phyloP scores from a whole-genome alignment of 2,329 filamentous ascomycete genomes.

The Thelonectria blattea region DNA sequence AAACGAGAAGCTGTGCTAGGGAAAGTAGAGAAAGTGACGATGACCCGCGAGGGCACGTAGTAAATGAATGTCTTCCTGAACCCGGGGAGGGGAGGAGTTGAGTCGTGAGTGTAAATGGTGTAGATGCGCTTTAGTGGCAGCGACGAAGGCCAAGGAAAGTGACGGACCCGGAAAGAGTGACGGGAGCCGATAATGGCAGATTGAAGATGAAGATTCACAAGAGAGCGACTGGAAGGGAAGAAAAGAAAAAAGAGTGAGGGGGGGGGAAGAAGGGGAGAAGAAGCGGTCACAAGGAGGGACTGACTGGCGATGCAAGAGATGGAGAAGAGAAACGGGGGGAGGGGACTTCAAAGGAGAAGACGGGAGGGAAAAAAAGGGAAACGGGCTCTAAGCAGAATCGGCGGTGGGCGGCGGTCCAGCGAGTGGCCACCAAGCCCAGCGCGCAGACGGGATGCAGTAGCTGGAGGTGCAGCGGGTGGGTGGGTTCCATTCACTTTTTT shows the following conservation, averaged over 20 bases:
- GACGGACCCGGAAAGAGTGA: conserved; percentile 60
- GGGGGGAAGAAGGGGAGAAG: conserved; percentile 46
- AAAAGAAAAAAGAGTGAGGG: conserved; percentile 49
- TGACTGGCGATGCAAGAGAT: conserved; percentile 43
- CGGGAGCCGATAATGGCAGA: conserved; percentile 51
- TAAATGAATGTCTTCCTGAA: conserved; percentile 44
- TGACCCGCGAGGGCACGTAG: conserved; percentile 27
- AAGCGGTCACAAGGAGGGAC: conserved; percentile 48
- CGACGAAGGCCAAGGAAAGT: conserved; percentile 48
- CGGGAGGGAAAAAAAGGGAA: conserved; percentile 30
- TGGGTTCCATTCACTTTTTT: too few relatives aligned
- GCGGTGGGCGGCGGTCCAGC: too few relatives aligned
- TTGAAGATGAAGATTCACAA: conserved; percentile 44
- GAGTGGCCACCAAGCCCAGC: conserved; percentile 3
- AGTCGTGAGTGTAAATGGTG: conserved; percentile 30
- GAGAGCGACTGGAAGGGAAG: conserved; percentile 60
- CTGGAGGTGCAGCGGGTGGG: neutral
- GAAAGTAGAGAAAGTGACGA: conserved; percentile 31
- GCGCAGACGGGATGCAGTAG: neutral
- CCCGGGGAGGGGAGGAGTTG: conserved; percentile 31
- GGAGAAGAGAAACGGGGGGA: conserved; percentile 47
- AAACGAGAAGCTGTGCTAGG: conserved; percentile 23
- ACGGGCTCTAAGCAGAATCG: conserved; percentile 11
- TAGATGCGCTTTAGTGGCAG: conserved; percentile 32
- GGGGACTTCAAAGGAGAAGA: conserved; percentile 43